Base-by-base conservation (phyloP, 371 early-diverging fungal genomes). In the Mucor indicus region DNA sequence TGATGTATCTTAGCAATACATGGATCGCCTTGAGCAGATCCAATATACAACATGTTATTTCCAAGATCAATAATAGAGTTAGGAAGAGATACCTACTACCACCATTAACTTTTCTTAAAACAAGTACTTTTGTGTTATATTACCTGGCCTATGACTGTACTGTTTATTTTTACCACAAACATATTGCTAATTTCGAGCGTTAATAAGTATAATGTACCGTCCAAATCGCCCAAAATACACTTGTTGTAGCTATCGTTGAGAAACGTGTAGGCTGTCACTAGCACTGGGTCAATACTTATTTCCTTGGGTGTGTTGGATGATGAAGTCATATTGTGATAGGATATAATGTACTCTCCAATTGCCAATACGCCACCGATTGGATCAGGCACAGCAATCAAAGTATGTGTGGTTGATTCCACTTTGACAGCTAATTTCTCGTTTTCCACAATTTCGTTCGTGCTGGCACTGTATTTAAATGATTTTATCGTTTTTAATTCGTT, bases 1-100 rank as follows among this genome's bases (percentile, higher is more conserved):
- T 54, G 45, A 12, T 57, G 53, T 20, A 90, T 44, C 29, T 64
- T 48, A 2, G 89, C 64, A 4, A 96, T 60, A 44, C 83, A 77
- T 9, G 95, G 90, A 67, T 96, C 95, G 9, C 88, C 90, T 32
- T 77, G 81, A 38, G 86, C 78, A 1, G 93, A 93, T 3, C 95
- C 95, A 38, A 95, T 62, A 55, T 80, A 95, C 44, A 80, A 71
- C 17, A 84, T 75, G 22, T 75, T 33, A 6, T 8, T 68, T 36
- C 76, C 83, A 6, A 95, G 64, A 50, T 87, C 85, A 2, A 79
- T 64, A 13, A 95, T 67, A 1, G 79, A 66, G 8, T 84, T 78
- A 0, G 92, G 72, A 12, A 73, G 61, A 1, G 84, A 68, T 23
- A 44, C 42, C 23, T 38, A 13, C 11, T 22, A 21, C 35, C 19